Percentiles rank a stretch among this genome's conserved stretches.
Conservation (phyloP, 1,284 basidiomycete species). For the Ustilago hordei region DNA sequence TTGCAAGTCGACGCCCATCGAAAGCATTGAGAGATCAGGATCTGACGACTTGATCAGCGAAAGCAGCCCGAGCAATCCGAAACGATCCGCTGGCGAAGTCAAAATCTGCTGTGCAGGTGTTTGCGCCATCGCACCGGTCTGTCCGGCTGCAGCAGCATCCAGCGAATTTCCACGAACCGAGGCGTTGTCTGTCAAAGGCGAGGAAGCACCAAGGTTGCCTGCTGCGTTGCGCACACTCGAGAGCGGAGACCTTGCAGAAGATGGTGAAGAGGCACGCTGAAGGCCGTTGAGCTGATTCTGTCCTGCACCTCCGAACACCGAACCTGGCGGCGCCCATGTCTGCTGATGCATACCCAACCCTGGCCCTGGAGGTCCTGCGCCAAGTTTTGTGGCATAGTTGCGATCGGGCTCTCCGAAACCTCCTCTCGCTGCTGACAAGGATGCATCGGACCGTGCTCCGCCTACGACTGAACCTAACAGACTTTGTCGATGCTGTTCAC, state of each 20-base stretch:
- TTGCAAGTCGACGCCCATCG: conserved; percentile 91
- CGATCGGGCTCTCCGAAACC: conserved; percentile 62
- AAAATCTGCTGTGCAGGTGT: conserved; percentile 93
- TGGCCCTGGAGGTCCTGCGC: conserved; percentile 42
- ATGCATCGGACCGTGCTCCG: conserved; percentile 35
- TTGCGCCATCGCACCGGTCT: conserved; percentile 50
- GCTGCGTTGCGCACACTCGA: conserved; percentile 43
- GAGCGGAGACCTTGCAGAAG: conserved; percentile 47
- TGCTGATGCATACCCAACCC: conserved; percentile 48
- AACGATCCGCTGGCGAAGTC: conserved; percentile 92
- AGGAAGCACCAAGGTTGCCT: conserved; percentile 39
- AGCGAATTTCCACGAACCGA: conserved; percentile 32
- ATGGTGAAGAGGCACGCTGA: conserved; percentile 41
- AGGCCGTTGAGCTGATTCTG: conserved; percentile 52
- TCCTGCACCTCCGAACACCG: conserved; percentile 41
- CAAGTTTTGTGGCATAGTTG: conserved; percentile 59
- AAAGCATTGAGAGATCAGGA: conserved; percentile 84
- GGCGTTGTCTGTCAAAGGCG: conserved; percentile 42
- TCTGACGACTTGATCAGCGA: conserved; percentile 92
- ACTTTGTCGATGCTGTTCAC: conserved; percentile 59
- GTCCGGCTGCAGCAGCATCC: conserved; percentile 16
- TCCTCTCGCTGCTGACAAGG: conserved; percentile 61
- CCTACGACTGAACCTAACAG: conserved; percentile 49
- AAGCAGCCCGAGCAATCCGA: conserved; percentile 89
- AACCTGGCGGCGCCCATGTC: conserved; percentile 49